Evolutionary conservation across 1,284 basidiomycete genomes (phyloP).

Genomic region (Heterobasidion parviporum): DNA sequence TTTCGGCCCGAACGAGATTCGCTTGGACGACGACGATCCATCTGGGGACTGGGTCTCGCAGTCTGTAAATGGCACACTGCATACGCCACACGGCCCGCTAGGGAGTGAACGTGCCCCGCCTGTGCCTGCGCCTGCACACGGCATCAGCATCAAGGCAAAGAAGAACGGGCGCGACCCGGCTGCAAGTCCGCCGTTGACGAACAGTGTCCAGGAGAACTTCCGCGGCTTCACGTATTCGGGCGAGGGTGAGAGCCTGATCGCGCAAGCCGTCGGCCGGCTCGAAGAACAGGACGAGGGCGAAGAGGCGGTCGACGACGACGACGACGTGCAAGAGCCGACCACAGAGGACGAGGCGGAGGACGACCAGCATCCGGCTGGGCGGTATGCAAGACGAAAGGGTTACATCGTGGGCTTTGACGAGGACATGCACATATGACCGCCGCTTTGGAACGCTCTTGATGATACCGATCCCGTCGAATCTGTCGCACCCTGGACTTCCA

Average conservation of each 20-base stretch:
- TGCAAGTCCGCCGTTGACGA: slow-evolving; percentile 71
- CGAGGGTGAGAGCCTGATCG: slow-evolving; percentile 58
- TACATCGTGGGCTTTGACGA: slow-evolving; percentile 36
- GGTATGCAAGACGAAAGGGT: slow-evolving; percentile 52
- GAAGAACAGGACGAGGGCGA: slow-evolving; percentile 31
- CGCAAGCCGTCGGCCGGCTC: slow-evolving; percentile 32
- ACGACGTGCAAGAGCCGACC: slow-evolving; percentile 38
- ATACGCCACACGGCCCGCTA: slow-evolving; percentile 67
- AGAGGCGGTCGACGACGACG: slow-evolving; percentile 33
- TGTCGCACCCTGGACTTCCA: background rate
- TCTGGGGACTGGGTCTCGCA: slow-evolving; percentile 60
- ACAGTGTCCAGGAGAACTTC: slow-evolving; percentile 91
- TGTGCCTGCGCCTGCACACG: slow-evolving; percentile 18
- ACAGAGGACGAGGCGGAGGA: slow-evolving; percentile 66
- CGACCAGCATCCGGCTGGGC: slow-evolving; percentile 44
- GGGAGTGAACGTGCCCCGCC: slow-evolving; percentile 46
- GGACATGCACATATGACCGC: slow-evolving; percentile 19
- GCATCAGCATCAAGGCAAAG: slow-evolving; percentile 53
- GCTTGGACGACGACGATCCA: slow-evolving; percentile 68
- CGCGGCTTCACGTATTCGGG: slow-evolving; percentile 86
- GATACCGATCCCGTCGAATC: background rate
- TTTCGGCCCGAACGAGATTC: slow-evolving; percentile 52
- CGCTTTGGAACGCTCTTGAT: background rate
- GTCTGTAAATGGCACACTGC: slow-evolving; percentile 30
- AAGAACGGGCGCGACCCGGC: slow-evolving; percentile 28